Evolutionary conservation across 768 basidiomycete genomes (phyloP), one percentile per base, ranked within the genome.

Genomic region (Tylopilus sp.): DNA sequence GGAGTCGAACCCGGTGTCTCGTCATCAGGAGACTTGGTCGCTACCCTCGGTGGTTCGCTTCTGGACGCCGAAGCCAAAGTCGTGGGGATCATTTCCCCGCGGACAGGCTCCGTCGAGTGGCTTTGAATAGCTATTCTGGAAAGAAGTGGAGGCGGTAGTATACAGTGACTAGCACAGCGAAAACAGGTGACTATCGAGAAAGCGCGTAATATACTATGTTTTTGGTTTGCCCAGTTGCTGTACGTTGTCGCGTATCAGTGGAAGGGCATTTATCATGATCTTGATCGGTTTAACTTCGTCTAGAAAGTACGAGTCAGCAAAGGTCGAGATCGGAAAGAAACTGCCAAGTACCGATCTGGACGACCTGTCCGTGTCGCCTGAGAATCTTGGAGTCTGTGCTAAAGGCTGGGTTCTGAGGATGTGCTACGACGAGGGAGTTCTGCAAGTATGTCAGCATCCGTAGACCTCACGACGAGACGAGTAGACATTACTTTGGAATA

Each of bases 231-330:
- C 43, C 22, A 70, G 52, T 48, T 60, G 71, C 21, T 70, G 75
- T 46, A 90, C 74, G 56, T 84, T 84, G 8, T 77, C 63, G 47
- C 82, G 71, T 58, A 92, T 86, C 26, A 76, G 71, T 3, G 86
- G 86, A 46, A 92, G 70, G 8, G 83, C 85, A 53, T 75, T 74
- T 30, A 80, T 79, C 44, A 92, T 80, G n/a, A 90, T 80, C 63
- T 84, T 84, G 57, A 89, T 79, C n/a, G 89, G 81, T 62, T 87
- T 84, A 33, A 78, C 71, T 68, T 89, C 85, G 25, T 84, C 89
- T 90, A 55, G 11, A 24, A 34, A 24, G 17, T 37, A 26, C 33
- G 13, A 42, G 34, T 45, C 22, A 58, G 21, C 25, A 8, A 26
- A 33, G 22, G 9, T 8, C 17, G 8, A 12, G 12, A 24, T 26